Base-by-base conservation (phyloP, 352 stramenopile species). In the Phytophthora sojae region DNA sequence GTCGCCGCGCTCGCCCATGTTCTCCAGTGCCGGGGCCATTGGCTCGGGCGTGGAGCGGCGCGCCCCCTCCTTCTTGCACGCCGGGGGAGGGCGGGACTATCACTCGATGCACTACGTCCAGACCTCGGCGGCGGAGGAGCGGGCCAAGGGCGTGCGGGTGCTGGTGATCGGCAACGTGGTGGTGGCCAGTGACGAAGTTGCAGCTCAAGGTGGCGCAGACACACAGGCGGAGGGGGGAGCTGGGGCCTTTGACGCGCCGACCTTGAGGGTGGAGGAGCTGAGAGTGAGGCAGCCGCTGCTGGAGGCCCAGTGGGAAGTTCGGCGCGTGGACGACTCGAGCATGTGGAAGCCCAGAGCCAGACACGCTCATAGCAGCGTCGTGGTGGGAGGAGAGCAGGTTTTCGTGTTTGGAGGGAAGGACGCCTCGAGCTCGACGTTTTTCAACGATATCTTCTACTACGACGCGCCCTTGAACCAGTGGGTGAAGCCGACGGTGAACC, bases 361-460 rank as follows among this genome's bases (percentile, higher is more conserved):
- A 52, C 78, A 86, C 35, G 84, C 73, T 12, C 86, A 92, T 64
- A 85, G 84, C 54, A 94, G 84, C 42, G 83, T 81, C 26, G 86
- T 91, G 1, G 47, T 92, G 1, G 78, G 79, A n/a, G 81, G 84
- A 32, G 83, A 86, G 9, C 65, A 86, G 32, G 54, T 94, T 17
- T 94, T 86, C 58, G 87, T 86, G 63, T 94, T 92, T 73, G 86
- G 86, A 52, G 86, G 86, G 57, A 89, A 88, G 64, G 82, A 90
- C 64, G 80, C 80, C 1, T 60, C 66, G 9, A 73, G 71, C 7
- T 78, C 75, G 26, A 67, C 37, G 12, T 92, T 82, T 69, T 91
- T 83, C 67, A 86, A 91, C 67, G 86, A 94, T 62, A 76, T 94
- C 17, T 92, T 94, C 61, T 92, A 90, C 73, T 92, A 88, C 61